phyloP scores from a whole-genome alignment of 306 rosid species.

The Vigna mungo region DNA sequence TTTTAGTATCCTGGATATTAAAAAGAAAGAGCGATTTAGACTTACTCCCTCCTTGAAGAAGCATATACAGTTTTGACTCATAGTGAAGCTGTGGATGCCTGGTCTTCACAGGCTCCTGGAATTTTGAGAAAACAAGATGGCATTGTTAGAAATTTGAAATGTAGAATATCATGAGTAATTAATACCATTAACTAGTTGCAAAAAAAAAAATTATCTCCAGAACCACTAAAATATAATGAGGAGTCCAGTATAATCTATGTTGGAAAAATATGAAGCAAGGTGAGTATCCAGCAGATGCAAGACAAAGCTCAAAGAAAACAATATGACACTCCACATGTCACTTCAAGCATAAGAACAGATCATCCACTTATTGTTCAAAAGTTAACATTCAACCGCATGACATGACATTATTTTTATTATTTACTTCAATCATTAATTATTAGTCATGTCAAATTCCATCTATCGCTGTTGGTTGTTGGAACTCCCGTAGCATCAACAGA shows the following conservation, averaged over 20 bases:
- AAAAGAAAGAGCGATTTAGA: conserved; percentile 32
- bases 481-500: conserved; percentile 2
- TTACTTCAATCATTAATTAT: conserved; percentile 1
- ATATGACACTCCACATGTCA: conserved; percentile 12
- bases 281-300: conserved; percentile 34
- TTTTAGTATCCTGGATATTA: conserved; percentile 23
- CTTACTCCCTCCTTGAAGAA: conserved; percentile 99
- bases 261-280: conserved; percentile 4
- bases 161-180: conserved; percentile 8
- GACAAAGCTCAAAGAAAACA: conserved; percentile 9
- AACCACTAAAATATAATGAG: conserved; percentile 20
- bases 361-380: conserved; percentile 32
- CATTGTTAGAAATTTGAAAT: conserved; percentile 39
- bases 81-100: conserved; percentile 99
- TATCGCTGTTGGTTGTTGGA: conserved; percentile 15
- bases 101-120: conserved; percentile 92
- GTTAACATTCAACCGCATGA: conserved; percentile 12
- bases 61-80: conserved; percentile 97
- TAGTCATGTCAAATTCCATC: conserved; percentile 36
- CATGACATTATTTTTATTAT: conserved; percentile 17
- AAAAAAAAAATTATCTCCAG: neutral
- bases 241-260: conserved; percentile 26
- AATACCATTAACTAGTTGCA: neutral
- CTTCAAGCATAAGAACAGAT: conserved; percentile 24
- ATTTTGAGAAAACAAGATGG: neutral